Evolutionary conservation across 164 flowering plant species (phyloP).

Genomic region (Kingdonia uniflora): DNA sequence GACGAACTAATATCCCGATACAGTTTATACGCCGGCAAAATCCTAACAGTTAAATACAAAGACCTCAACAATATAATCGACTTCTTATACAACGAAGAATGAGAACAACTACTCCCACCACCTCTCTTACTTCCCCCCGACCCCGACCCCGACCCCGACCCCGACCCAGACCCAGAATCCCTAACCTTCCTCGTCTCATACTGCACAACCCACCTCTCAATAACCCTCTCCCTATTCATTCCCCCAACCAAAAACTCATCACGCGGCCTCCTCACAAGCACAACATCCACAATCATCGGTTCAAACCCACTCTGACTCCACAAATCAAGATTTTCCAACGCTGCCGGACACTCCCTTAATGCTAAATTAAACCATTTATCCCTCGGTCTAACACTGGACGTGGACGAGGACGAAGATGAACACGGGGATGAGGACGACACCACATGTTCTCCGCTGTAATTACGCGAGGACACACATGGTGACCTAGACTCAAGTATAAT

Average conservation of each 20-base stretch:
- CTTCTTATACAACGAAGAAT: slow-evolving; percentile 47
- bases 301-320: slow-evolving; percentile 72
- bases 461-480: slow-evolving; percentile 55
- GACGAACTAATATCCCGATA: slow-evolving; percentile 66
- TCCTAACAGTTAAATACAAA: slow-evolving; percentile 62
- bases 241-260: slow-evolving; percentile 36
- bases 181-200: slow-evolving; percentile 60
- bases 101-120: slow-evolving; percentile 29
- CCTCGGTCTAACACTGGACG: slow-evolving; percentile 64
- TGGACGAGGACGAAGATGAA: slow-evolving; percentile 69
- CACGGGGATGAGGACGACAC: slow-evolving; percentile 27
- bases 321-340: slow-evolving; percentile 63
- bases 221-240: slow-evolving; percentile 42
- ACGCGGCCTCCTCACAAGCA: slow-evolving; percentile 45
- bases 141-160: no score
- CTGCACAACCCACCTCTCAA: slow-evolving; percentile 93
- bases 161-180: no score
- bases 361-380: slow-evolving; percentile 93
- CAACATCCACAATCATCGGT: slow-evolving; percentile 73
- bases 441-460: slow-evolving; percentile 61
- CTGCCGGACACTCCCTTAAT: slow-evolving; percentile 73
- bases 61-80: slow-evolving; percentile 66
- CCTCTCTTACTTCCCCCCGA: slow-evolving; percentile 34
- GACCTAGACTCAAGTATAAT: slow-evolving; percentile 32
- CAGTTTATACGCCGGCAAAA: slow-evolving; percentile 80